Evolutionary conservation across 2,329 filamentous ascomycete species (phyloP), one percentile per base, ranked within the genome.

Genomic region (Fusarium brachygibbosum): DNA sequence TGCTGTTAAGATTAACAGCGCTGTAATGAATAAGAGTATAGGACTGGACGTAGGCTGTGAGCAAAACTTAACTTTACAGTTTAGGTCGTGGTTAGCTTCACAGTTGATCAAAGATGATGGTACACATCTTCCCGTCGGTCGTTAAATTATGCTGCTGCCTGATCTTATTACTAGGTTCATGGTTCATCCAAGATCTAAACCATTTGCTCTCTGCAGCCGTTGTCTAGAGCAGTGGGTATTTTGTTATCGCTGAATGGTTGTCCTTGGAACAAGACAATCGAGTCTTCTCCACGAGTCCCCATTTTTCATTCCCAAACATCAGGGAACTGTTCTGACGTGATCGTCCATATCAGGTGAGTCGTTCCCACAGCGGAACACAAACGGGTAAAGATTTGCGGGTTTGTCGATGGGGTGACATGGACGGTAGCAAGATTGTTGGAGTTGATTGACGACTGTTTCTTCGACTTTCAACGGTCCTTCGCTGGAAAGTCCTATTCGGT

Each of bases 121-220:
- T n/a, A n/a, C n/a, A n/a, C n/a, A n/a, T n/a, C n/a, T n/a, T n/a
- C n/a, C n/a, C n/a, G n/a, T n/a, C n/a, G n/a, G n/a, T n/a, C 16
- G 38, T 59, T 71, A 58, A 21, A 23, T 59, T 71, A 55, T 51
- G 51, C 63, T 72, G 70, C 58, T 72, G 67, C 70, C 67, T 72
- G n/a, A 31, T 34, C 45, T 41, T 48, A 38, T 51, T 50, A 37
- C 49, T 45, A 19, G 41, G 56, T 44, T 49, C 46, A 66, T 19
- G 50, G 45, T 23, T 48, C 34, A 17, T 52, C 2, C 23, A 41
- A 32, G n/a, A 23, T 34, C n/a, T 25, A 6, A 44, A 21, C 11
- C 25, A 29, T 44, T 29, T 17, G 12, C 16, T 50, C 17, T 28
- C 31, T 23, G 11, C 16, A 17, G 32, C 13, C 23, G 10, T 41